These are phyloP conservation scores for Dysphania ambrosioides DNA, from an alignment of 148 eudicot genomes.

Conservation along the genomic window DNA sequence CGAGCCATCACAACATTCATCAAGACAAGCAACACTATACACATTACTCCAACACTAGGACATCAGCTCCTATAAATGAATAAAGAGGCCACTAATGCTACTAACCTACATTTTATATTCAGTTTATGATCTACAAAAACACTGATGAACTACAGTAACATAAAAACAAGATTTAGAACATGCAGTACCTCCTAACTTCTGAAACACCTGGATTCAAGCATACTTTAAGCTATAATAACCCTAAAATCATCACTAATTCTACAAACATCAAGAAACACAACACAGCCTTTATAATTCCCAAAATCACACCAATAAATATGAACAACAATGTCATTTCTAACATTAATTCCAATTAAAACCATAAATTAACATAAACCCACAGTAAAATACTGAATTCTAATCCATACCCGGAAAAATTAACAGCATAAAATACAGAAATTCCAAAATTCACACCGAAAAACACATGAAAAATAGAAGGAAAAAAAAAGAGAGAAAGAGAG, in stretches of 20 bases:
- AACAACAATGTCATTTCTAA: neutral
- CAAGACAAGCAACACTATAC: neutral
- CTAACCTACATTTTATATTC: too few relatives aligned
- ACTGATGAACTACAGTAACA: neutral
- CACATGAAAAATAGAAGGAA: neutral
- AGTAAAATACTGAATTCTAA: neutral
- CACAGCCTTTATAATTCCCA: neutral
- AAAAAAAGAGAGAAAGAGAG: conserved; percentile 1
- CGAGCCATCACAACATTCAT: neutral
- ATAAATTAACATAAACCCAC: neutral
- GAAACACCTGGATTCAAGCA: too few relatives aligned
- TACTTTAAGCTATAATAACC: too few relatives aligned
- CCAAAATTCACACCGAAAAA: conserved; percentile 5
- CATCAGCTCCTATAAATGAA: too few relatives aligned
- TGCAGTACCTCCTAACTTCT: neutral
- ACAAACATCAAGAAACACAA: neutral
- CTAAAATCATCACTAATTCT: too few relatives aligned
- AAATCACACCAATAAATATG: neutral
- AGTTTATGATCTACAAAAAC: neutral
- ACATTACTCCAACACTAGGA: neutral
- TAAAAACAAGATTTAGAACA: neutral
- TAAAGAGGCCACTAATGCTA: too few relatives aligned
- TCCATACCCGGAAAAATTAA: neutral
- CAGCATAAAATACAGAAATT: neutral
- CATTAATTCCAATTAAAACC: neutral